Evolutionary conservation across 2,329 filamentous ascomycete species (phyloP).

Genomic region (Graphilbum sp.): DNA sequence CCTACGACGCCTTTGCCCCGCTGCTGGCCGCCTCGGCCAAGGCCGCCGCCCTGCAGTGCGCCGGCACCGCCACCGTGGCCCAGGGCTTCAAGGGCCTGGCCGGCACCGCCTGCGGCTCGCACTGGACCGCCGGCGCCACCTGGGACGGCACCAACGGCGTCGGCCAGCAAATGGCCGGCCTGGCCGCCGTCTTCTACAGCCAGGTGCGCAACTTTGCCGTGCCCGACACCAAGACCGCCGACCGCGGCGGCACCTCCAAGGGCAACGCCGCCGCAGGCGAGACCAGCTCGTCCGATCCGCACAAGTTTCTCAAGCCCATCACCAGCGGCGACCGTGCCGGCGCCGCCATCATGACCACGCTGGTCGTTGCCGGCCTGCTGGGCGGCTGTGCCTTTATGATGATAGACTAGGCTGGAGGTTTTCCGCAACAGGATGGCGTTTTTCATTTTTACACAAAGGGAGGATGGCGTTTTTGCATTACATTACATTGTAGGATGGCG

Average conservation of each 20-base stretch:
- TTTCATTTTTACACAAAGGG: too few relatives aligned
- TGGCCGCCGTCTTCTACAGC: background rate
- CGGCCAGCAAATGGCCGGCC: background rate
- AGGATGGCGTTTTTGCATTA: too few relatives aligned
- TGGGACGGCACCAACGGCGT: background rate
- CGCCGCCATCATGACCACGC: background rate
- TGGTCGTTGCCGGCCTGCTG: background rate
- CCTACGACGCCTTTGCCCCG: conserved; percentile 32
- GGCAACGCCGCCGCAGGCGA: background rate
- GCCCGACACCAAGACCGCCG: background rate
- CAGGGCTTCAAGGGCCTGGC: conserved; percentile 36
- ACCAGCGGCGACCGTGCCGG: background rate
- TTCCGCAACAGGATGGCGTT: too few relatives aligned
- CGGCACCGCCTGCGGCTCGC: conserved; percentile 25
- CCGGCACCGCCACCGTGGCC: conserved; percentile 34
- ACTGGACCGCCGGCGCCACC: background rate
- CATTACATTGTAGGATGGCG: background rate
- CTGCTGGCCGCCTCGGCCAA: conserved; percentile 37
- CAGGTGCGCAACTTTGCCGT: background rate
- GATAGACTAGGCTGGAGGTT: background rate
- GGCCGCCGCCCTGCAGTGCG: conserved; percentile 40
- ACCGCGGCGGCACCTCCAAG: background rate
- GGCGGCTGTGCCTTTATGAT: background rate
- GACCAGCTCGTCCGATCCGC: background rate
- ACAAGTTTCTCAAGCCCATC: too few relatives aligned